phyloP scores from a whole-genome alignment of 306 rosid species.

The Neltuma alba region DNA sequence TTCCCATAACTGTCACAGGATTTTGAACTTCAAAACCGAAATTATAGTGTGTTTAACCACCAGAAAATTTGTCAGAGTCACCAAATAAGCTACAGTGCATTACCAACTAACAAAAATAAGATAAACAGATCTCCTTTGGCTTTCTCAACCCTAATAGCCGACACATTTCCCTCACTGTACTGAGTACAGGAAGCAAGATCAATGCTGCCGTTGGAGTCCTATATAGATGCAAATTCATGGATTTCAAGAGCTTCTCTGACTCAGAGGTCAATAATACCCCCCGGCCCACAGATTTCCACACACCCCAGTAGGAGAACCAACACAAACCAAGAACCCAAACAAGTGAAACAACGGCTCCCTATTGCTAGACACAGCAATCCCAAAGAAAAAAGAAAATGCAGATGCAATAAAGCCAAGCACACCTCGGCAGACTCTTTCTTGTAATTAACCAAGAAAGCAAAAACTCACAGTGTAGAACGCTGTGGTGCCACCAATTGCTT shows the following conservation, averaged over 20 bases:
- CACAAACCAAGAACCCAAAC: conserved; percentile 78
- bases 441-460: conserved; percentile 73
- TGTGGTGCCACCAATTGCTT: conserved; percentile 92
- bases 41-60: conserved; percentile 91
- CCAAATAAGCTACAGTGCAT: conserved; percentile 93
- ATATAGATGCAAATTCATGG: conserved; percentile 85
- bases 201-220: conserved; percentile 92
- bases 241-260: conserved; percentile 88
- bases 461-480: conserved; percentile 89
- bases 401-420: conserved; percentile 70
- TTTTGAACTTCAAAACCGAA: conserved; percentile 89
- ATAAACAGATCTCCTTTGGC: conserved; percentile 63
- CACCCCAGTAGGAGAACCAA: conserved; percentile 90
- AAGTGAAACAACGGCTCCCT: conserved; percentile 85
- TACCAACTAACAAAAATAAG: conserved; percentile 68
- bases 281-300: conserved; percentile 84
- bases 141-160: conserved; percentile 53
- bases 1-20: conserved; percentile 89
- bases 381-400: too few relatives aligned
- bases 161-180: conserved; percentile 80
- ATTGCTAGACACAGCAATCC: conserved; percentile 76
- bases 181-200: conserved; percentile 76
- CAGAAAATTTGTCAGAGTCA: conserved; percentile 79
- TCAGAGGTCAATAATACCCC: conserved; percentile 77
- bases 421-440: conserved; percentile 75